phyloP scores from a whole-genome alignment of 192 early-diverging fungal genomes.

The Funneliformis geosporum region DNA sequence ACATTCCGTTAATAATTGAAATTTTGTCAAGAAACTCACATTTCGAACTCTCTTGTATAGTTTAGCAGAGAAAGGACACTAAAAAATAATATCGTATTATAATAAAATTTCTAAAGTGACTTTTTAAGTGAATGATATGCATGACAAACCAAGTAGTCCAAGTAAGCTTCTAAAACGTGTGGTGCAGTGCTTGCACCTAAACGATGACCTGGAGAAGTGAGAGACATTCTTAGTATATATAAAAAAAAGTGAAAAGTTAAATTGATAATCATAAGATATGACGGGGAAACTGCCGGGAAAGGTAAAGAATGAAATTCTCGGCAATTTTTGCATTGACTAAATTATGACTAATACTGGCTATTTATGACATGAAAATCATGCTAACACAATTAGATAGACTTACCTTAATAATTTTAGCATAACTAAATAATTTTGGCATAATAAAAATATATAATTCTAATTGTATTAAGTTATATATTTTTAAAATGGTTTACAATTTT shows the following conservation, averaged over 20 bases:
- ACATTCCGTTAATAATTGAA: neutral
- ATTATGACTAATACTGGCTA: too few species aligned
- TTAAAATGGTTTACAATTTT: too few species aligned
- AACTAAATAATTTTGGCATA: too few species aligned
- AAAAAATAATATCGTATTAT: neutral
- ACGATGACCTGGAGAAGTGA: constrained; percentile 2
- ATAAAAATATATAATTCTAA: too few species aligned
- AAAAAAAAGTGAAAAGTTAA: neutral
- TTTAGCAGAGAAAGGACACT: constrained; percentile 69
- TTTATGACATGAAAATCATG: too few species aligned
- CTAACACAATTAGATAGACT: too few species aligned
- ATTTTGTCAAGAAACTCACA: constrained; percentile 23
- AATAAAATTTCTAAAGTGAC: neutral
- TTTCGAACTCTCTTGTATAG: constrained; percentile 53
- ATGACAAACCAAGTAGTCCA: constrained; percentile 56
- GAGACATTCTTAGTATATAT: neutral
- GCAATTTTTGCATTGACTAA: too few species aligned
- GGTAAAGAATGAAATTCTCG: too few species aligned
- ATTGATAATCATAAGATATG: too few species aligned
- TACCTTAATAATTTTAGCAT: too few species aligned
- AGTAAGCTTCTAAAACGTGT: constrained; percentile 52
- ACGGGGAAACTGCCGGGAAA: too few species aligned
- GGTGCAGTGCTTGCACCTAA: constrained; percentile 42
- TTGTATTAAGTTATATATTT: too few species aligned
- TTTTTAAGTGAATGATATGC: neutral